Evolutionary conservation across 805 yeast genomes (phyloP).

Genomic region (Millerozyma acaciae): DNA sequence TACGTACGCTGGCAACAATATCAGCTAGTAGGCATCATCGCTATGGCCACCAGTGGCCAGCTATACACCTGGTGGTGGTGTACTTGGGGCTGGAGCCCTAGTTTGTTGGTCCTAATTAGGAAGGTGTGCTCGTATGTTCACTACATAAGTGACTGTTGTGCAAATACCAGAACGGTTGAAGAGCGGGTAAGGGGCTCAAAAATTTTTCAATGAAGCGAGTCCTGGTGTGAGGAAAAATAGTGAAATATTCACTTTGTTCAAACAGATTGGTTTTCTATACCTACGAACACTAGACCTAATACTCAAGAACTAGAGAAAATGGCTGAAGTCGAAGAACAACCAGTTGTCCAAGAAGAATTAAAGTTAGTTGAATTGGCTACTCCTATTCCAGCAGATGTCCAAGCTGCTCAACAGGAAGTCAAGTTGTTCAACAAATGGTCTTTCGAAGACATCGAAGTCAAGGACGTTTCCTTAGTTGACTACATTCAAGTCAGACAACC

Average conservation of each 20-base stretch:
- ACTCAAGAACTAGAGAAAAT: constrained; percentile 36
- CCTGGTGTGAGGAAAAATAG: constrained; percentile 1
- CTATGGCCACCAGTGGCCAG: no score
- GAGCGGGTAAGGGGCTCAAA: constrained; percentile 15
- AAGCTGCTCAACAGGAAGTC: constrained; percentile 92
- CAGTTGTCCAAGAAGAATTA: constrained; percentile 82
- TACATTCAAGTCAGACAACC: constrained; percentile 98
- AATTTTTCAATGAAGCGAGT: constrained; percentile 1
- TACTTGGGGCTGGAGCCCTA: constrained; percentile 13
- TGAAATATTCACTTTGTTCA: constrained; percentile 14
- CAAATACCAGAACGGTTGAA: constrained; percentile 1
- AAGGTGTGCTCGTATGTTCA: constrained; percentile 9
- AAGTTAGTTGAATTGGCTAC: constrained; percentile 86
- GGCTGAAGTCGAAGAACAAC: constrained; percentile 85
- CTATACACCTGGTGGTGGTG: constrained; percentile 4
- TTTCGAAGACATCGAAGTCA: constrained; percentile 94
- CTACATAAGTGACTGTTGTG: constrained; percentile 2
- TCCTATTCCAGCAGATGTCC: constrained; percentile 93
- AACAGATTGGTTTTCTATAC: no score
- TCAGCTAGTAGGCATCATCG: no score
- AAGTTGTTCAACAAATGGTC: constrained; percentile 99
- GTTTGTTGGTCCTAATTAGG: constrained; percentile 10
- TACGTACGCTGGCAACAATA: no score
- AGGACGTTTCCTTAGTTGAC: constrained; percentile 97
- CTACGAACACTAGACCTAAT: constrained; percentile 2